Evolutionary conservation across 495 filamentous ascomycete genomes (phyloP).

Genomic region (Trichodelitschia bisporula): DNA sequence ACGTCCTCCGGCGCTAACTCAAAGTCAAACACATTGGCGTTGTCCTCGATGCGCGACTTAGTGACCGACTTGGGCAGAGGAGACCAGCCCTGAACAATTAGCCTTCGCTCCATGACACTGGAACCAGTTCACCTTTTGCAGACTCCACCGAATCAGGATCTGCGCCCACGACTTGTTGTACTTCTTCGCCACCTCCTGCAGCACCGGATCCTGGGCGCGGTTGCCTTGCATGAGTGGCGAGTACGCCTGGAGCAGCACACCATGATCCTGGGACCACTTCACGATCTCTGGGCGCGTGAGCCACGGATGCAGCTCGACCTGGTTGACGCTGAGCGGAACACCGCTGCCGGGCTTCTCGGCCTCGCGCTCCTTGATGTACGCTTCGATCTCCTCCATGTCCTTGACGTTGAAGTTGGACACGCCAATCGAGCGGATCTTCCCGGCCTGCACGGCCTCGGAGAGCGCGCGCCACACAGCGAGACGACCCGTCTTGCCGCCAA

Average conservation of each 20-base stretch:
- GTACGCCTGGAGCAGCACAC: slow-evolving; percentile 47
- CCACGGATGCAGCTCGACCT: slow-evolving; percentile 86
- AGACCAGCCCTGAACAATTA: neutral
- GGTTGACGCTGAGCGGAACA: slow-evolving; percentile 56
- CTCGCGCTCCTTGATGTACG: slow-evolving; percentile 43
- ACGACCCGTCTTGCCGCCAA: slow-evolving; percentile 28
- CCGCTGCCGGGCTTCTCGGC: slow-evolving; percentile 35
- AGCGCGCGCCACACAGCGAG: slow-evolving; percentile 41
- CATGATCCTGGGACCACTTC: slow-evolving; percentile 43
- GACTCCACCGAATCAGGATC: slow-evolving; percentile 62
- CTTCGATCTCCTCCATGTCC: slow-evolving; percentile 49
- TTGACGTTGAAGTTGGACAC: slow-evolving; percentile 44
- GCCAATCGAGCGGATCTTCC: slow-evolving; percentile 38
- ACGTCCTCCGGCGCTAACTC: slow-evolving; percentile 41
- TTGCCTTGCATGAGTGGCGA: slow-evolving; percentile 47
- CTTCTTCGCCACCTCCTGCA: slow-evolving; percentile 38
- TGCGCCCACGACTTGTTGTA: slow-evolving; percentile 53
- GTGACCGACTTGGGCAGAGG: slow-evolving; percentile 60
- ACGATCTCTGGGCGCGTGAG: slow-evolving; percentile 51
- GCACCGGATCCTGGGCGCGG: slow-evolving; percentile 35
- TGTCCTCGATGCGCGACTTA: slow-evolving; percentile 41
- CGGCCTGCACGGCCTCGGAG: slow-evolving; percentile 33
- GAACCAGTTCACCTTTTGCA: slow-evolving; percentile 44
- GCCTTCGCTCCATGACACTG: no score
- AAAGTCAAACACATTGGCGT: slow-evolving; percentile 61